Percentiles rank a stretch among this genome's conserved stretches.
Conservation (phyloP, 495 filamentous ascomycete genomes). For the Margaritispora aquatica region DNA sequence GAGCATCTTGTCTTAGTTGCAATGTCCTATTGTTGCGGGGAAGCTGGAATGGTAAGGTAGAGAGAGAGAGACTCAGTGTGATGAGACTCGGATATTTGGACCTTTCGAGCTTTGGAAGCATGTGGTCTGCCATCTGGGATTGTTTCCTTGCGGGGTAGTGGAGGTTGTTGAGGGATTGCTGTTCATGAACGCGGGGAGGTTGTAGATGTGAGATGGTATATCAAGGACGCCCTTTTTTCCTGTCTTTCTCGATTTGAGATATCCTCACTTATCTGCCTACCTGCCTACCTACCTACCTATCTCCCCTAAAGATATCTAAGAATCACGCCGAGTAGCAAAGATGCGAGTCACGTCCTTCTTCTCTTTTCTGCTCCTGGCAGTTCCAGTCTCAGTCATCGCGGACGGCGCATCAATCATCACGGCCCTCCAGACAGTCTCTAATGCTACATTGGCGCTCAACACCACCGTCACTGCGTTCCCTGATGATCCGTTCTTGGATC, state of each 20-base stretch:
- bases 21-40: too few relatives aligned
- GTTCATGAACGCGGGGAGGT: slow-evolving; percentile 28
- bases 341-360: slow-evolving; percentile 38
- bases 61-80: too few relatives aligned
- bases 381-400: slow-evolving; percentile 21
- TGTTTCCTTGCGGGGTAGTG: neutral
- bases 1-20: too few relatives aligned
- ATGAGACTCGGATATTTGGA: too few relatives aligned
- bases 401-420: slow-evolving; percentile 24
- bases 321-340: slow-evolving; percentile 53
- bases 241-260: too few relatives aligned
- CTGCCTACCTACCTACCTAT: too few relatives aligned
- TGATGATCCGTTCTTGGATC: slow-evolving; percentile 15
- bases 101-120: too few relatives aligned
- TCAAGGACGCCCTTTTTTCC: too few relatives aligned
- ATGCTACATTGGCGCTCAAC: slow-evolving; percentile 26
- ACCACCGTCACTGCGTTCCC: slow-evolving; percentile 24
- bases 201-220: too few relatives aligned
- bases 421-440: slow-evolving; percentile 25
- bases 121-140: neutral
- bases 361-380: slow-evolving; percentile 8
- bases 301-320: slow-evolving; percentile 58
- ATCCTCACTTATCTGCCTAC: too few relatives aligned
- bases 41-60: too few relatives aligned
- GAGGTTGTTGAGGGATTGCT: neutral